These are phyloP conservation scores for Phlebiopsis gigantea DNA, from an alignment of 768 basidiomycete species.

Conservation along the genomic window DNA sequence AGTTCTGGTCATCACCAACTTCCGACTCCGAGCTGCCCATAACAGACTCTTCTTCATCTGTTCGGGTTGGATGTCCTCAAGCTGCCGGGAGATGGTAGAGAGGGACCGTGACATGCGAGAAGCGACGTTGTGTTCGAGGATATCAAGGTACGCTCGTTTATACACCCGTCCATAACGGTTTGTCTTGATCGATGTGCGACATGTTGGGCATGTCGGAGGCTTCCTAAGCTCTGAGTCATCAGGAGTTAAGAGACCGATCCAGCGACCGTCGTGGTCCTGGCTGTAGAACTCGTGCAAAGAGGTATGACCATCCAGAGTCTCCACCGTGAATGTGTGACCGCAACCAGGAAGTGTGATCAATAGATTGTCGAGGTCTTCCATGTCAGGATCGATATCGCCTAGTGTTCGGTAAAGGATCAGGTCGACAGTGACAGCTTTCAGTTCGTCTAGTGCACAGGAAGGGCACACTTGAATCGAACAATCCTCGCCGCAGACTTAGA, in stretches of 20 bases:
- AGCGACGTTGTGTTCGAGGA: slow-evolving; percentile 59
- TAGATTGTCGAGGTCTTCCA: slow-evolving; percentile 40
- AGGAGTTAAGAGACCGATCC: slow-evolving; percentile 40
- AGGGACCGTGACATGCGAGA: slow-evolving; percentile 41
- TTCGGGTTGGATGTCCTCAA: slow-evolving; percentile 15
- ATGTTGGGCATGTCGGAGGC: slow-evolving; percentile 58
- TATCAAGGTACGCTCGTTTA: slow-evolving; percentile 60
- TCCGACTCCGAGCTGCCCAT: neutral
- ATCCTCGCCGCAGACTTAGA: slow-evolving; percentile 61
- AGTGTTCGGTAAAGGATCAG: slow-evolving; percentile 47
- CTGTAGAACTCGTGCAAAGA: slow-evolving; percentile 49
- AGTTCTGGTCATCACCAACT: neutral
- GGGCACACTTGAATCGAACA: slow-evolving; percentile 54
- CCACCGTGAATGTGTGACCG: slow-evolving; percentile 63
- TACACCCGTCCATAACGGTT: slow-evolving; percentile 56
- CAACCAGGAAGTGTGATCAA: slow-evolving; percentile 58
- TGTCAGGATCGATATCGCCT: slow-evolving; percentile 39
- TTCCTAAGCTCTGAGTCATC: slow-evolving; percentile 30
- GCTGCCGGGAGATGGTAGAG: slow-evolving; percentile 24
- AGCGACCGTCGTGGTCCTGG: slow-evolving; percentile 32
- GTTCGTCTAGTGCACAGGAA: slow-evolving; percentile 37
- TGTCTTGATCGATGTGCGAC: slow-evolving; percentile 49
- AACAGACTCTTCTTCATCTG: slow-evolving; percentile 9
- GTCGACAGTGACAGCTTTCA: slow-evolving; percentile 46
- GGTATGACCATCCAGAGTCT: slow-evolving; percentile 61